Base-by-base conservation (phyloP, 805 yeast genomes). In the Kluyveromyces dobzhanskii region DNA sequence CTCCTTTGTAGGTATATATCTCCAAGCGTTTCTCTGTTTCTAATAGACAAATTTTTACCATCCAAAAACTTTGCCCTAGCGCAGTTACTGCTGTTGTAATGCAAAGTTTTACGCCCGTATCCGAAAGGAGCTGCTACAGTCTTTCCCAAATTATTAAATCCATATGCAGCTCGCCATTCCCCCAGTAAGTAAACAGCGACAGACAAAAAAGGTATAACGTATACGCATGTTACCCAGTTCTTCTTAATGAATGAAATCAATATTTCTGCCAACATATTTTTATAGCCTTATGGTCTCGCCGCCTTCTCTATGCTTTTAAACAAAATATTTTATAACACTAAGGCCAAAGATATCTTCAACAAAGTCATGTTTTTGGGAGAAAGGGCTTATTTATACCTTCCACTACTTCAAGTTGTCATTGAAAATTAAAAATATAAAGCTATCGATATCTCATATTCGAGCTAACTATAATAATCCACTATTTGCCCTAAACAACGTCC, bases 151-250 rank as follows among this genome's bases (percentile, higher is more conserved):
- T 30, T 30, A 16, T 30, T 30, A 17, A 30, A 30, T 4, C 33
- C 33, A 30, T 30, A 30, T 17, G 33, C 33, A 16, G 33, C 33
- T 6, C 23, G 19, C 33, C 33, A 30, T 16, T 30, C 33, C 5
- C 3, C 17, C 4, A 30, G 21, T 10, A 30, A 4, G 23, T 30
- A 30, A 3, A 30, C 3, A 5, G 17, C 13, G 17, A 30, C 13
- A 4, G 6, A 30, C 3, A 30, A 3, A 8, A 30, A 7, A 3
- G 33, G 33, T 5, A 5, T 5, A 16, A 4, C 13, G 13, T 30
- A 30, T 6, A 30, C 4, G 5, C 3, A 30, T 3, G 33, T 3
- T 6, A 30, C 3, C 33, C 33, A 30, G 23, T 30, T 5, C 17
- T 17, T 5, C 23, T 30, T 17, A 3, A 30, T 5, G 3, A 30